Base-by-base conservation (phyloP, 495 filamentous ascomycete species). In the Lophiotrema nucula region DNA sequence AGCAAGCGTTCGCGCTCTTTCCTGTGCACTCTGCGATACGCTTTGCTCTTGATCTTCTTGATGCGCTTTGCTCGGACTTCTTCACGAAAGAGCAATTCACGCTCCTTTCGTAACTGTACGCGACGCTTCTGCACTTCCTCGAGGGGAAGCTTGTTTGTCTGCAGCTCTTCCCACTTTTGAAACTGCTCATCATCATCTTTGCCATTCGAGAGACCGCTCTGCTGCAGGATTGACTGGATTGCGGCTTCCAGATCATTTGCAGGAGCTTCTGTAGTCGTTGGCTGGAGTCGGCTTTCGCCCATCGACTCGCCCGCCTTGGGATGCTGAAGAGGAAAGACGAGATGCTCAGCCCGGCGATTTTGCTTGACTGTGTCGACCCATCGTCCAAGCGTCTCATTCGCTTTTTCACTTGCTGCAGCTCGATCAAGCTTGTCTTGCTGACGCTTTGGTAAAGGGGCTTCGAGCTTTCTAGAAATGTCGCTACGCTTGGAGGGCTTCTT, bases 21-120 rank as follows among this genome's bases (percentile, higher is more conserved):
- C 31, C 93, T 85, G 69, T 97, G 95, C 21, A 97, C 85, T 47
- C 91, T 84, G 16, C 90, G 86, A 67, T 92, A 98, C 0, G 90
- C 81, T 67, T 96, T 97, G 65, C 87, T 91, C 76, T 98, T 98
- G 70, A 98, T 98, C 76, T 97, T 97, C 72, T 96, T 96, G 71
- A 98, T 88, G 2, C 93, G 85, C 73, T 92, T 96, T 3, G 90
- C 81, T 48, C 89, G 84, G 0, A 86, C 81, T 70, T 95, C 88
- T 69, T 98, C 95, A n/a, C 92, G 81, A 56, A 95, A 96, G 44
- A 95, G 76, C 4, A 97, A 73, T 60, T 97, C 93, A 53, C 95
- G 77, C 50, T 87, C 83, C 61, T 81, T 85, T 10, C 92, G 84
- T 25, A 95, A 79, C 66, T 96, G 85, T 6, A 84, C 84, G 28